Evolutionary conservation across 805 yeast genomes (phyloP), one percentile per base, ranked within the genome.

Genomic region (Candida saitoana): DNA sequence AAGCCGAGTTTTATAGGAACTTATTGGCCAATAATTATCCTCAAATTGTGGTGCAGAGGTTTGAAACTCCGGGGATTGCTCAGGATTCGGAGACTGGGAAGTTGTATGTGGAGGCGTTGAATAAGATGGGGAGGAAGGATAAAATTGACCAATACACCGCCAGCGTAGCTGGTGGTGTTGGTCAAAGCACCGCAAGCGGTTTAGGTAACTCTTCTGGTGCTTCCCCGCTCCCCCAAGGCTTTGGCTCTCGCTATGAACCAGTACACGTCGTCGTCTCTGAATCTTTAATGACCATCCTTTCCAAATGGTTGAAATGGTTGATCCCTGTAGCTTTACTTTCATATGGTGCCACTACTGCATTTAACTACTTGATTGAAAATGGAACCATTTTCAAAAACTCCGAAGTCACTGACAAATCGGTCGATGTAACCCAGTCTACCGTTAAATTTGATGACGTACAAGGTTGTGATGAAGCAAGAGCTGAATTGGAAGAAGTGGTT

Each of bases 381-480:
- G 86, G 91, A 12, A 82, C 93, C 34, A 82, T 91, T 17, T 74
- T 89, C 65, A 87, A 86, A 55, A 74, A 77, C 50, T 63, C 84
- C 11, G 89, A 85, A 49, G 77, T 79, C 12, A 80, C 79, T 30
- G 93, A 86, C 50, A 84, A 86, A 57, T 74, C 87, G 3, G 84
- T 87, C 34, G 96, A 89, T 53, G 89, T 87, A 40, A 78, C 87
- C 16, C 84, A 83, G 60, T 84, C 91, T 4, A 85, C 85, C 32
- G 97, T 90, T 31, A 82, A 81, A 59, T 93, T 93, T 62, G 78
- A 81, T 35, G 99, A 93, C 61, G 98, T 95, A 27, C 84, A 90
- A 57, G 99, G 99, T 43, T 95, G 91, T 47, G 99, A 95, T 65
- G 99, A 93, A 69, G 99, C 99, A 3, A 82, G 97, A 56, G 87